Base-by-base conservation (phyloP, 495 filamentous ascomycete species). In the Tuber brumale region DNA sequence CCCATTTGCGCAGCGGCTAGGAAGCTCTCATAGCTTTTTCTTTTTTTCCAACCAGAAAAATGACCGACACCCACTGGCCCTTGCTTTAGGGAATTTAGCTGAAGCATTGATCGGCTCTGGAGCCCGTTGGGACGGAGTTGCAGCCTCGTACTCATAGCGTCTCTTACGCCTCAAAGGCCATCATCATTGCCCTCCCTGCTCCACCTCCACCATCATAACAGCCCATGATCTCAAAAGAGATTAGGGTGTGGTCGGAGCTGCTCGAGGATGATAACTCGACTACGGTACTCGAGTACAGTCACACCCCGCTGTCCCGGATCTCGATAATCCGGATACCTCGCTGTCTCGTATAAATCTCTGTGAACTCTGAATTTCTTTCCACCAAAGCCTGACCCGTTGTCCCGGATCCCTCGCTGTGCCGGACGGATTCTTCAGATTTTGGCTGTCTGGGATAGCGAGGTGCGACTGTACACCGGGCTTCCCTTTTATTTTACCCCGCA, bases 401-500 rank as follows among this genome's bases (percentile, higher is more conserved):
- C n/a, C n/a, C n/a, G n/a, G n/a, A n/a, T n/a, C n/a, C n/a, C n/a
- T n/a, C n/a, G n/a, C n/a, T n/a, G n/a, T n/a, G n/a, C n/a, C n/a
- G n/a, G n/a, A n/a, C n/a, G n/a, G n/a, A n/a, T n/a, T n/a, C n/a
- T n/a, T n/a, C n/a, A n/a, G n/a, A n/a, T n/a, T n/a, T n/a, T n/a
- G n/a, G n/a, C n/a, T n/a, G n/a, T n/a, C n/a, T n/a, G n/a, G n/a
- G n/a, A n/a, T n/a, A n/a, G n/a, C n/a, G n/a, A n/a, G n/a, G n/a
- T n/a, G n/a, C n/a, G n/a, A n/a, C n/a, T n/a, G n/a, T 1, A 42
- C 41, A 42, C 41, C 41, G 8, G 41, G 76, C 76, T 80, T 72
- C 75, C 76, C 48, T n/a, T 42, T 31, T 71, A 18, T 69, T 75
- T 78, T 80, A 80, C 78, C 78, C 78, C 78, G 78, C 78, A 80